Conservation (phyloP, 345 rosid species). For the Draba incana region DNA sequence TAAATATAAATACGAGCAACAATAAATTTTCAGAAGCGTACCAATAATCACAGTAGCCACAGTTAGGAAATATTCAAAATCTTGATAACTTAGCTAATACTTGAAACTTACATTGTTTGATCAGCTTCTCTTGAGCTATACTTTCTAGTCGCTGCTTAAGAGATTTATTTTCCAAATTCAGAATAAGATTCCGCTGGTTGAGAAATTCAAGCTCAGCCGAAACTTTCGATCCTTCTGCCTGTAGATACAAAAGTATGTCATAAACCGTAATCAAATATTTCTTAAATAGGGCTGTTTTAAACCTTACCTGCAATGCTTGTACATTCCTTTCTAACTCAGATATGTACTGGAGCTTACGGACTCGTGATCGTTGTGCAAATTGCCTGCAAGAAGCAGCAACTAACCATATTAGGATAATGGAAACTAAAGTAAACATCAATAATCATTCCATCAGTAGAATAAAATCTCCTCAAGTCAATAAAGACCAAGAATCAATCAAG, state of each 20-base stretch:
- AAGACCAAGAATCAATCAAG: conserved; percentile 15
- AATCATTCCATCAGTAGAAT: neutral
- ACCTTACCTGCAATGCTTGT: conserved; percentile 86
- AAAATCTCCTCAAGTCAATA: neutral
- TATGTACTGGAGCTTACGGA: conserved; percentile 97
- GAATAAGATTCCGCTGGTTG: conserved; percentile 76
- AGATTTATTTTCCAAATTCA: conserved; percentile 90
- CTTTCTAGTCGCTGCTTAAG: conserved; percentile 81
- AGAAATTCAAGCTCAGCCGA: conserved; percentile 91
- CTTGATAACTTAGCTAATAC: neutral
- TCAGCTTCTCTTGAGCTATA: conserved; percentile 78
- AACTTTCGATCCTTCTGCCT: conserved; percentile 88
- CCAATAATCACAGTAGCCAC: neutral
- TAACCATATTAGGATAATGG: conserved; percentile 28
- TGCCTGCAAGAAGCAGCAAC: conserved; percentile 63
- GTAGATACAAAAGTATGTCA: neutral
- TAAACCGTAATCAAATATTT: conserved; percentile 3
- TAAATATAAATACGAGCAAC: no score
- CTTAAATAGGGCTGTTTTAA: neutral
- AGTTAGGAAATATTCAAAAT: neutral
- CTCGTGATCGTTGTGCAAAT: conserved; percentile 98
- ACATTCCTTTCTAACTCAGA: conserved; percentile 98
- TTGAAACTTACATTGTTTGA: conserved; percentile 70
- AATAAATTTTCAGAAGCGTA: neutral
- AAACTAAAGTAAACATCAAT: neutral